Conservation (phyloP, 345 rosid species). For the Noccaea caerulescens region DNA sequence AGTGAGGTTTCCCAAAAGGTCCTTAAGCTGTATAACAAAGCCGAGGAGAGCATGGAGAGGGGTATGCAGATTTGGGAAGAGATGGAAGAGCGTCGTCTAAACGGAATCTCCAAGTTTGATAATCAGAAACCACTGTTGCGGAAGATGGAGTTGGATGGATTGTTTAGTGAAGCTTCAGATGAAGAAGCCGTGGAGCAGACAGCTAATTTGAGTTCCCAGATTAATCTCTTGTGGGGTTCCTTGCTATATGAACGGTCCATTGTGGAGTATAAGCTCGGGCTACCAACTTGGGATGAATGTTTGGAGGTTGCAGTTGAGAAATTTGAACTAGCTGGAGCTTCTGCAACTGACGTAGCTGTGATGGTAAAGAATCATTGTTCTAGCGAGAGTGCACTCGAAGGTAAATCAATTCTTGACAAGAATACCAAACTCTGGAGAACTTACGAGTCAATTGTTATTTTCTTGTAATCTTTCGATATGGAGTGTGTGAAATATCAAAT, state of each 20-base stretch:
- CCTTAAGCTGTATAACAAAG: slow-evolving; percentile 88
- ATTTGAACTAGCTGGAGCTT: slow-evolving; percentile 97
- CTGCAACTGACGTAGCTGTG: slow-evolving; percentile 92
- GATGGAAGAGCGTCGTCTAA: slow-evolving; percentile 81
- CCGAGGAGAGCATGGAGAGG: slow-evolving; percentile 94
- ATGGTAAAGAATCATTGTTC: slow-evolving; percentile 99
- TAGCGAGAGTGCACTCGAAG: slow-evolving; percentile 80
- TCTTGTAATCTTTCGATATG: not conserved
- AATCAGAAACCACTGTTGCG: slow-evolving; percentile 61
- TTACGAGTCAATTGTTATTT: not conserved
- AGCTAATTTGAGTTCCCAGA: slow-evolving; percentile 85
- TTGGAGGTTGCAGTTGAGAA: slow-evolving; percentile 97
- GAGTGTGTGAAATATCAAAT: slow-evolving; percentile 23
- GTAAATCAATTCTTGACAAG: slow-evolving; percentile 46
- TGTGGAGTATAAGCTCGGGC: slow-evolving; percentile 83
- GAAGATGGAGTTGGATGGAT: slow-evolving; percentile 69
- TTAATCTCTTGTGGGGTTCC: slow-evolving; percentile 94
- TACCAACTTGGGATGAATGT: slow-evolving; percentile 99
- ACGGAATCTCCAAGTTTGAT: slow-evolving; percentile 84
- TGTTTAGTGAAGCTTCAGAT: slow-evolving; percentile 61
- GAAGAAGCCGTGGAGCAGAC: slow-evolving; percentile 87
- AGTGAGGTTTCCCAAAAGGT: slow-evolving; percentile 76
- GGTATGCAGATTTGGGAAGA: slow-evolving; percentile 99
- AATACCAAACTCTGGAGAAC: not conserved
- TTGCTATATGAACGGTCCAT: slow-evolving; percentile 92